phyloP scores from a whole-genome alignment of 1,284 basidiomycete genomes.

The Afroboletus lepidellus region DNA sequence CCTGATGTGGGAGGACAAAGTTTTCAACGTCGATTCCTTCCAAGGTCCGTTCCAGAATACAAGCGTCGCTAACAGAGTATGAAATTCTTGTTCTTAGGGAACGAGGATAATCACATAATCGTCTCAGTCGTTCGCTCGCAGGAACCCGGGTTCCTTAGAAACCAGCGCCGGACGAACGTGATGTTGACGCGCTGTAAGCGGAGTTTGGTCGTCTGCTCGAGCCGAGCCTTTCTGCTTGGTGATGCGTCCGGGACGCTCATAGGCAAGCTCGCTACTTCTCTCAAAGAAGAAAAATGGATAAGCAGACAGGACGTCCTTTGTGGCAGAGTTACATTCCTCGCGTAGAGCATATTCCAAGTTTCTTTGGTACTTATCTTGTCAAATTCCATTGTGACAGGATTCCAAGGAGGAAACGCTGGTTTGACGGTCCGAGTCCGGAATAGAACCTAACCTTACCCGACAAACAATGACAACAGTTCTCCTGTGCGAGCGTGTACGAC shows the following conservation, averaged over 20 bases:
- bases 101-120: slow-evolving; percentile 52
- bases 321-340: too few relatives aligned
- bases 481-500: background rate
- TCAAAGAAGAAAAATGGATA: slow-evolving; percentile 41
- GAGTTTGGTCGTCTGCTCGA: slow-evolving; percentile 54
- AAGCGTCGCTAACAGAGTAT: slow-evolving; percentile 21
- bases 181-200: slow-evolving; percentile 64
- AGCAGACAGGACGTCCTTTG: slow-evolving; percentile 9
- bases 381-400: too few relatives aligned
- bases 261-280: slow-evolving; percentile 42
- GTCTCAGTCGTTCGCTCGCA: slow-evolving; percentile 54
- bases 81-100: slow-evolving; percentile 22
- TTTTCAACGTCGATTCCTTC: slow-evolving; percentile 64
- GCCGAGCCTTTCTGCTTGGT: slow-evolving; percentile 42
- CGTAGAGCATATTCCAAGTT: too few relatives aligned
- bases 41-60: slow-evolving; percentile 44
- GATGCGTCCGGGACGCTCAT: slow-evolving; percentile 43
- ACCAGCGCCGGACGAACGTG: slow-evolving; percentile 57
- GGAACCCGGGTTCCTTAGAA: slow-evolving; percentile 49
- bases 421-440: too few relatives aligned
- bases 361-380: too few relatives aligned
- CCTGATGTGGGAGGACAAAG: slow-evolving; percentile 53
- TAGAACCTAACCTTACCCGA: too few relatives aligned
- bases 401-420: too few relatives aligned
- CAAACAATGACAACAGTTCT: too few relatives aligned